Conservation (phyloP, 257 asterid genomes). For the Salvia miltiorrhiza region DNA sequence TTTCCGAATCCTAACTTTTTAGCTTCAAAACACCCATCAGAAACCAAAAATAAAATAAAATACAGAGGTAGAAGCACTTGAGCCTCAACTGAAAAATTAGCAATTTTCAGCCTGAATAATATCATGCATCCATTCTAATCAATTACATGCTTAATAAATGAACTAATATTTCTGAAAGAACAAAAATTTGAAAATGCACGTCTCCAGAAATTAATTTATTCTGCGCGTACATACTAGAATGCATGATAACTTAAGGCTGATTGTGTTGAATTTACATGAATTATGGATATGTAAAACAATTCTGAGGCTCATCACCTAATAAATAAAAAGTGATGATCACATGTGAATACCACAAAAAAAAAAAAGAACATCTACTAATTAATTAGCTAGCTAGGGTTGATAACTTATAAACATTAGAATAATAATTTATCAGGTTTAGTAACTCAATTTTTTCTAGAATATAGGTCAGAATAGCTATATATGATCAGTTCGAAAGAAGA, state of each 20-base stretch:
- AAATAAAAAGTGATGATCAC: neutral
- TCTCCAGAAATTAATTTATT: no score
- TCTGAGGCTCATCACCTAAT: neutral
- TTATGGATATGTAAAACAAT: neutral
- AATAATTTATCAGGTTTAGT: neutral
- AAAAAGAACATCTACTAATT: neutral
- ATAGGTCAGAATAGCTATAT: neutral
- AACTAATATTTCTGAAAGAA: no score
- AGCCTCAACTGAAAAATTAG: no score
- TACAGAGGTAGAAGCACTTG: no score
- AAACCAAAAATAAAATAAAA: no score
- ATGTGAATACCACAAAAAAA: neutral
- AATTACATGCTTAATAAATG: no score
- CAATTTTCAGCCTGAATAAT: no score
- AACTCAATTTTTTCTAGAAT: neutral
- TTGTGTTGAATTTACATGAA: neutral
- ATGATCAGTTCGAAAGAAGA: neutral
- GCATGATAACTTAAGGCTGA: neutral
- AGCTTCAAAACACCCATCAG: no score
- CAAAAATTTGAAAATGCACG: no score
- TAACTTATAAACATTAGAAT: neutral
- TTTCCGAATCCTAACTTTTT: no score
- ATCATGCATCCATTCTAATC: no score
- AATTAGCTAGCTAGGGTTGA: neutral
- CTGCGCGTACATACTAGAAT: no score